Evolutionary conservation across 164 flowering plant genomes (phyloP).

Genomic region (Tetrastigma voinierianum): DNA sequence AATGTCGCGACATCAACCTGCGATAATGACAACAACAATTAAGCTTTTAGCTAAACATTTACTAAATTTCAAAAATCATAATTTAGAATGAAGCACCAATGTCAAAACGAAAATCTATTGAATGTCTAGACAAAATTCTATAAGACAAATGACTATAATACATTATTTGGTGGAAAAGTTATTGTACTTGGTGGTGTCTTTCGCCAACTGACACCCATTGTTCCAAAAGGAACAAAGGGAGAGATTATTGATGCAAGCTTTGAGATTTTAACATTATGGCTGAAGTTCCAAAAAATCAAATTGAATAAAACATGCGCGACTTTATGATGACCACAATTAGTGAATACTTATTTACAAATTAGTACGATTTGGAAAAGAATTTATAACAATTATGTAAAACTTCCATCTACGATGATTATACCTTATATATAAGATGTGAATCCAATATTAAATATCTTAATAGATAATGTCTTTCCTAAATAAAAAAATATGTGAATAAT

Average conservation of each 20-base stretch:
- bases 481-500: too few species aligned
- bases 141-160: background rate
- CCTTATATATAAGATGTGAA: background rate
- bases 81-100: too few species aligned
- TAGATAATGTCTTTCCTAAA: background rate
- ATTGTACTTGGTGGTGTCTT: background rate
- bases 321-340: background rate
- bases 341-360: background rate
- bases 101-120: background rate
- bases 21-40: too few species aligned
- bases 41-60: too few species aligned
- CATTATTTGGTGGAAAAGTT: background rate
- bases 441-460: background rate
- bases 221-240: background rate
- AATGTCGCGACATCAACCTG: too few species aligned
- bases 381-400: background rate
- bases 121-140: background rate
- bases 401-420: background rate
- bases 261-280: background rate
- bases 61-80: too few species aligned
- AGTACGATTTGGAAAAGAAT: background rate
- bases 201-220: background rate
- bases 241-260: background rate
- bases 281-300: background rate
- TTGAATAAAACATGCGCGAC: background rate